Conservation (phyloP, 129 eudicot genomes). For the Artemisia tridentata region DNA sequence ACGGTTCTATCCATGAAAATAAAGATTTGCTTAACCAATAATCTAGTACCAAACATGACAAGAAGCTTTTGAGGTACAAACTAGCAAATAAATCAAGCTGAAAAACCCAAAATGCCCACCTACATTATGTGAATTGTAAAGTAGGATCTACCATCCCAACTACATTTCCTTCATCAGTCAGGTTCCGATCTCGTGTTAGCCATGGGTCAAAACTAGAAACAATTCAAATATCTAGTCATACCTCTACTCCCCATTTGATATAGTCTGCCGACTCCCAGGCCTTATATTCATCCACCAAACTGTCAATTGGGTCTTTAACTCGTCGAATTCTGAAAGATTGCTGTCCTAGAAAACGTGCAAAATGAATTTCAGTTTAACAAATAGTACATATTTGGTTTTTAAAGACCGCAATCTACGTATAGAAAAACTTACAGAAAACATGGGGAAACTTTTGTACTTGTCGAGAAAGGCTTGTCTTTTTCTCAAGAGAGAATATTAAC, state of each 20-base stretch:
- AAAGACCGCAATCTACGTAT: background rate
- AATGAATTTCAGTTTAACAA: background rate
- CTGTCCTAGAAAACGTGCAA: constrained; percentile 51
- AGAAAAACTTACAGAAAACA: constrained; percentile 78
- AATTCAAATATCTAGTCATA: constrained; percentile 10
- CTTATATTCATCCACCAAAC: constrained; percentile 83
- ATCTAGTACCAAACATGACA: background rate
- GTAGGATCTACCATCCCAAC: constrained; percentile 67
- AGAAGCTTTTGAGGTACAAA: background rate
- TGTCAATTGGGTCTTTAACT: constrained; percentile 69
- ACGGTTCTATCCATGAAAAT: background rate
- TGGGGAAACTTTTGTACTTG: constrained; percentile 79
- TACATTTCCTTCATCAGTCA: constrained; percentile 68
- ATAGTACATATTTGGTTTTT: background rate
- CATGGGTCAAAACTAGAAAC: background rate
- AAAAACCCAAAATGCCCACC: constrained; percentile 3
- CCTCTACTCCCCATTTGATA: constrained; percentile 96
- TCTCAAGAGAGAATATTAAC: constrained; percentile 77
- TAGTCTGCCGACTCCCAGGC: constrained; percentile 88
- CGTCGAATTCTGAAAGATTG: constrained; percentile 89
- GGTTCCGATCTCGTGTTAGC: constrained; percentile 26
- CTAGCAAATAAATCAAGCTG: background rate
- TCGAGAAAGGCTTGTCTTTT: constrained; percentile 95
- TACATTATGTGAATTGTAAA: constrained; percentile 37
- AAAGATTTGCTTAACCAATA: background rate